Percentiles rank a stretch among this genome's conserved stretches.
These are phyloP conservation scores for Cajanus cajan DNA, from an alignment of 306 rosid species.

Conservation along the genomic window DNA sequence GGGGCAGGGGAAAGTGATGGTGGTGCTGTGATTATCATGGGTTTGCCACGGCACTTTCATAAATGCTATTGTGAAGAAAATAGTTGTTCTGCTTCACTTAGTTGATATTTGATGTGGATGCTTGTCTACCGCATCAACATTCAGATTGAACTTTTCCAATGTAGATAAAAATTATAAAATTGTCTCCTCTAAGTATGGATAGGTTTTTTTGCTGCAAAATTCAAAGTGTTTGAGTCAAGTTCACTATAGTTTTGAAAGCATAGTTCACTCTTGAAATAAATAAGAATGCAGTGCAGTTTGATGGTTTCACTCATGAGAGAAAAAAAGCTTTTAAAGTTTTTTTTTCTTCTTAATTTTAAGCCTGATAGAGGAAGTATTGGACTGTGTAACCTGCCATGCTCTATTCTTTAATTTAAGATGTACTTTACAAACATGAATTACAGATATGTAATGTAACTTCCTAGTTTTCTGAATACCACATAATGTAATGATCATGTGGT, in stretches of 20 bases:
- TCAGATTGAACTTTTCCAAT: neutral
- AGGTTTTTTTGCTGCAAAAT: neutral
- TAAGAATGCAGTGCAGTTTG: neutral
- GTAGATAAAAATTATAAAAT: neutral
- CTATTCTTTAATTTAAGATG: neutral
- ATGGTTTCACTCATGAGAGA: neutral
- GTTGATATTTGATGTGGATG: slow-evolving; percentile 1
- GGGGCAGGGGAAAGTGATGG: neutral
- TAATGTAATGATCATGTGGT: neutral
- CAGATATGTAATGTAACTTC: neutral
- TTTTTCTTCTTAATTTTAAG: neutral
- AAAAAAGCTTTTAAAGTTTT: neutral
- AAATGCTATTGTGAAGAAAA: neutral
- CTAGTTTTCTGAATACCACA: neutral
- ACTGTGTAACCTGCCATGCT: neutral
- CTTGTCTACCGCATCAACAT: neutral
- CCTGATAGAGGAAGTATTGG: neutral
- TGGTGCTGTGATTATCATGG: neutral
- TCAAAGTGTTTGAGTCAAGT: neutral
- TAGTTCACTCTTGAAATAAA: neutral
- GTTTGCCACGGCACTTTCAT: neutral
- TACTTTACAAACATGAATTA: neutral
- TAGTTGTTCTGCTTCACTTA: neutral
- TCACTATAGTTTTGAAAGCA: neutral
- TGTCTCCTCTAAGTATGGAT: neutral